phyloP scores from a whole-genome alignment of 2,329 filamentous ascomycete species.

The Stenocarpella maydis region DNA sequence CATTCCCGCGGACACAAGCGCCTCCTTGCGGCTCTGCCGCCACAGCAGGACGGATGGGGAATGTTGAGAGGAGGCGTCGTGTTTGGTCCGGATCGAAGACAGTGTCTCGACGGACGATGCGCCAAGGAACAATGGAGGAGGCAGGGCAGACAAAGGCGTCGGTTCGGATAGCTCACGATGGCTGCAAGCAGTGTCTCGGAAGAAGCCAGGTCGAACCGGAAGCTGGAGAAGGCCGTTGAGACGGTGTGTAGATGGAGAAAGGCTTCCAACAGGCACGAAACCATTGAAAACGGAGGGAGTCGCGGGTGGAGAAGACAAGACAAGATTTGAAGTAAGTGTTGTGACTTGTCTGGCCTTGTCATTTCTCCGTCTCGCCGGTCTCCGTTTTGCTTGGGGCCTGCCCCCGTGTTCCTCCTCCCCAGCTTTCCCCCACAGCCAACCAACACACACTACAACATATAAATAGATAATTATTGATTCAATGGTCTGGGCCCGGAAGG shows the following conservation, averaged over 20 bases:
- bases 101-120: not conserved
- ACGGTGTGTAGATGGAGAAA: not conserved
- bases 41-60: not conserved
- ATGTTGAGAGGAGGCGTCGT: not conserved
- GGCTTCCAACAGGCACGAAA: not conserved
- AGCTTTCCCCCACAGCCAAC: conserved; percentile 1
- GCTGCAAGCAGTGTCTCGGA: not conserved
- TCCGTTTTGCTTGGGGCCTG: not conserved
- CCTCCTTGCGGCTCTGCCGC: conserved; percentile 3
- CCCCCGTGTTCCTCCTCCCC: not conserved
- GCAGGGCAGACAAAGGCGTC: not conserved
- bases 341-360: not conserved
- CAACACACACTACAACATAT: not conserved
- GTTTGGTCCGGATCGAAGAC: not conserved
- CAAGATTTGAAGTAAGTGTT: not conserved
- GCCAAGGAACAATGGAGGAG: not conserved
- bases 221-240: not conserved
- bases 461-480: no score
- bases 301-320: not conserved
- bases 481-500: not conserved
- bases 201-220: no score
- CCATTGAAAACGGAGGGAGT: conserved; percentile 16
- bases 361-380: not conserved
- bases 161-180: no score
- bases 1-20: not conserved